Percentiles rank a stretch among this genome's conserved stretches.
Evolutionary conservation across 495 filamentous ascomycete species (phyloP).

Genomic region (Aspergillus indologenus): DNA sequence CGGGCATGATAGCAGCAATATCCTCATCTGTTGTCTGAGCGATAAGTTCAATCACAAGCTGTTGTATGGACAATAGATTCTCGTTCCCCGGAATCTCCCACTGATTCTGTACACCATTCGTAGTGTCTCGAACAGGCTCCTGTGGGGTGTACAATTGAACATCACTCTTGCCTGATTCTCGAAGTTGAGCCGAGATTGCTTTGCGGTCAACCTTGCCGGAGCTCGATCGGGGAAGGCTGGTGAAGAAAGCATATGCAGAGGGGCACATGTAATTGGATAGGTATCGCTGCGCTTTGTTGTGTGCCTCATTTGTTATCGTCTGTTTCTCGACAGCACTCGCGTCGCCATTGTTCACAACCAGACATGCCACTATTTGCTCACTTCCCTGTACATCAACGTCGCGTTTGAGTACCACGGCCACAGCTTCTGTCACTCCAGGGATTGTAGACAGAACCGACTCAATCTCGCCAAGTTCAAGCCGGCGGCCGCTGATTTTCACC

Average conservation of each 20-base stretch:
- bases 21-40: conserved; percentile 43
- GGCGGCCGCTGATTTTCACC: conserved; percentile 86
- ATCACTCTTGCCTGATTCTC: conserved; percentile 1
- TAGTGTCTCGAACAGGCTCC: background rate
- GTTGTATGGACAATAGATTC: conserved; percentile 1
- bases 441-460: conserved; percentile 43
- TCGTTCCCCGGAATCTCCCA: conserved; percentile 7
- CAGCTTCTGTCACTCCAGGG: conserved; percentile 20
- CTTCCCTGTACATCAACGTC: conserved; percentile 17
- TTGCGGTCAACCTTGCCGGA: conserved; percentile 28
- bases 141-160: conserved; percentile 5
- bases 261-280: conserved; percentile 23
- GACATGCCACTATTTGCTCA: conserved; percentile 26
- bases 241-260: conserved; percentile 20
- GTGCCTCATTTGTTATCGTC: conserved; percentile 36
- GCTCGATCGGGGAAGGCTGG: conserved; percentile 23
- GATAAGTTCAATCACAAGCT: conserved; percentile 36
- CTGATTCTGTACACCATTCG: conserved; percentile 3
- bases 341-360: conserved; percentile 17
- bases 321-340: conserved; percentile 19
- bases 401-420: conserved; percentile 17
- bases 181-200: conserved; percentile 17
- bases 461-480: conserved; percentile 87
- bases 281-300: conserved; percentile 38
- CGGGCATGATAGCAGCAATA: conserved; percentile 36